These are phyloP conservation scores for Apiosordaria backusii DNA, from an alignment of 495 filamentous ascomycete species.

Conservation along the genomic window DNA sequence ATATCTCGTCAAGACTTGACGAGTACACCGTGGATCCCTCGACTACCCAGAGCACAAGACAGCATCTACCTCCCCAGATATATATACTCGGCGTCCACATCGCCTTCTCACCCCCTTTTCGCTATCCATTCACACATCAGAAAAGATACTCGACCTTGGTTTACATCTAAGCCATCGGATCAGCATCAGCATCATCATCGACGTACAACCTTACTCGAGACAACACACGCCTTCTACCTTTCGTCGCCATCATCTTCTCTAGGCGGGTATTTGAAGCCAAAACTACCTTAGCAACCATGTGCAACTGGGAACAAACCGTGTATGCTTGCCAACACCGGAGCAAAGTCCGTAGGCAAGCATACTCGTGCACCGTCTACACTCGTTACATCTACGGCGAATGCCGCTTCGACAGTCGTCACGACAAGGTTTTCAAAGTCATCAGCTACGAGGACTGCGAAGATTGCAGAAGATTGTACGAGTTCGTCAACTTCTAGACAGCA, in stretches of 20 bases:
- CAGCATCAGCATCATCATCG: not conserved
- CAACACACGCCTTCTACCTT: not conserved
- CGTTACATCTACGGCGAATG: conserved; percentile 23
- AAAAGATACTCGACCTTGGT: not conserved
- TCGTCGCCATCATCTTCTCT: not conserved
- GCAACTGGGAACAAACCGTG: conserved; percentile 22
- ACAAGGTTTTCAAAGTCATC: conserved; percentile 18
- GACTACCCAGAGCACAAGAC: not conserved
- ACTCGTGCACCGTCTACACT: conserved; percentile 24
- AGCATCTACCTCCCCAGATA: not conserved
- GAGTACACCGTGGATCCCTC: not conserved
- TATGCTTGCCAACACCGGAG: conserved; percentile 20
- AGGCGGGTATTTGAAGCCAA: not conserved
- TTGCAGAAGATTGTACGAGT: conserved; percentile 16
- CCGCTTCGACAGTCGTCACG: conserved; percentile 10
- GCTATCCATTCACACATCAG: not conserved
- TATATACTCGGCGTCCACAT: not conserved
- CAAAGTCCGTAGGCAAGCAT: conserved; percentile 14
- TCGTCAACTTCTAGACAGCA: conserved; percentile 16
- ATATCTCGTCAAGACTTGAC: not conserved
- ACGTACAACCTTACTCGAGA: not conserved
- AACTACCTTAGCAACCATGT: conserved; percentile 15
- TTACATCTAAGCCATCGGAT: not conserved
- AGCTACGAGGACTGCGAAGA: conserved; percentile 21
- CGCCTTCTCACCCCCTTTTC: not conserved